Evolutionary conservation across 306 rosid species (phyloP).

Genomic region (Alnus rubra): DNA sequence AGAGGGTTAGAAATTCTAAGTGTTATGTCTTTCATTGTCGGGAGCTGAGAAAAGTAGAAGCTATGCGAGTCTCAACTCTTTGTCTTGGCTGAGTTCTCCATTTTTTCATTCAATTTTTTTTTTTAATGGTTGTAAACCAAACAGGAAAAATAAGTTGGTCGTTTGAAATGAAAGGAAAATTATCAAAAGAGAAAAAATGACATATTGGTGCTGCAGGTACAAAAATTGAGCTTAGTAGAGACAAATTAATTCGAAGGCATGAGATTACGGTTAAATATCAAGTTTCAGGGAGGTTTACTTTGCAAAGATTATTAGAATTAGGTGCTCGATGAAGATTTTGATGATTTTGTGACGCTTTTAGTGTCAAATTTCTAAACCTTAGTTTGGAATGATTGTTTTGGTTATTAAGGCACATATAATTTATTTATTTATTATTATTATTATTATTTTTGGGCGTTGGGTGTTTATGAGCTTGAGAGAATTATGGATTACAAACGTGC

Average conservation of each 20-base stretch:
- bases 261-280: not conserved
- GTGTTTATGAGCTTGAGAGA: not conserved
- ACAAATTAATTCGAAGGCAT: not conserved
- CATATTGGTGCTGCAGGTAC: not conserved
- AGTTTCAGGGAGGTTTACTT: not conserved
- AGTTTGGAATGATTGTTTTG: not conserved
- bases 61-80: not conserved
- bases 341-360: not conserved
- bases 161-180: not conserved
- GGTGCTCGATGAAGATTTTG: not conserved
- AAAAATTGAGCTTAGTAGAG: not conserved
- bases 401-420: not conserved
- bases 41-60: not conserved
- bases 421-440: too few species aligned
- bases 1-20: not conserved
- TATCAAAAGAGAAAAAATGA: not conserved
- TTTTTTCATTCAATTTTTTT: not conserved
- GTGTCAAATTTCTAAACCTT: not conserved
- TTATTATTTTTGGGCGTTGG: not conserved
- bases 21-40: not conserved
- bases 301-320: not conserved
- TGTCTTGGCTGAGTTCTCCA: not conserved
- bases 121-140: not conserved
- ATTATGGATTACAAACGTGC: not conserved
- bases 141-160: not conserved